Conservation (phyloP, 192 early-diverging fungal species). For the Mortierella hygrophila region DNA sequence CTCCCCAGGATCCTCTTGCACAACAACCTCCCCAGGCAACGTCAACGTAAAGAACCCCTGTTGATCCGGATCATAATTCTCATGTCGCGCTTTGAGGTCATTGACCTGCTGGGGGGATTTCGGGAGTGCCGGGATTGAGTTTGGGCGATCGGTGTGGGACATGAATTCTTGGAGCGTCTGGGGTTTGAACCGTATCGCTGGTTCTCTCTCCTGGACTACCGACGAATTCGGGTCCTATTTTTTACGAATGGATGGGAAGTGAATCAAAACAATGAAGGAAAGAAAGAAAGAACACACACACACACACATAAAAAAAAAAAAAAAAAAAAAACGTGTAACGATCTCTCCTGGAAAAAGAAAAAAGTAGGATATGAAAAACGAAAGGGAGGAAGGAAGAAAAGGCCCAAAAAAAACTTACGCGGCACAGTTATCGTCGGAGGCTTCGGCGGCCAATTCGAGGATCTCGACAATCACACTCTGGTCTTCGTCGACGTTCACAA, state of each 20-base stretch:
- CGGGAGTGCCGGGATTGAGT: slow-evolving; percentile 7
- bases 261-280: not conserved
- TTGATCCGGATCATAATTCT: not conserved
- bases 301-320: no score
- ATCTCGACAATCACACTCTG: slow-evolving; percentile 92
- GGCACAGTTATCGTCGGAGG: slow-evolving; percentile 61
- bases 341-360: not conserved
- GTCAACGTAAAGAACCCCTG: slow-evolving; percentile 39
- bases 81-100: not conserved
- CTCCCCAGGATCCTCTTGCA: not conserved
- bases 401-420: slow-evolving; percentile 57
- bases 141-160: slow-evolving; percentile 28
- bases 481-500: slow-evolving; percentile 75
- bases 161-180: slow-evolving; percentile 25
- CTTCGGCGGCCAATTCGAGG: slow-evolving; percentile 73
- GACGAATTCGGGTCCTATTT: not conserved
- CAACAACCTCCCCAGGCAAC: slow-evolving; percentile 2
- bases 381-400: not conserved
- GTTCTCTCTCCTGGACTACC: not conserved
- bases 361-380: not conserved
- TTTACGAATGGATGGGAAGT: not conserved
- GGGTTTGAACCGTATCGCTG: slow-evolving; percentile 9
- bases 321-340: not conserved
- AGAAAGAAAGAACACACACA: not conserved
- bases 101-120: not conserved